These are phyloP conservation scores for Chiua virens DNA, from an alignment of 768 basidiomycete genomes.

Conservation along the genomic window DNA sequence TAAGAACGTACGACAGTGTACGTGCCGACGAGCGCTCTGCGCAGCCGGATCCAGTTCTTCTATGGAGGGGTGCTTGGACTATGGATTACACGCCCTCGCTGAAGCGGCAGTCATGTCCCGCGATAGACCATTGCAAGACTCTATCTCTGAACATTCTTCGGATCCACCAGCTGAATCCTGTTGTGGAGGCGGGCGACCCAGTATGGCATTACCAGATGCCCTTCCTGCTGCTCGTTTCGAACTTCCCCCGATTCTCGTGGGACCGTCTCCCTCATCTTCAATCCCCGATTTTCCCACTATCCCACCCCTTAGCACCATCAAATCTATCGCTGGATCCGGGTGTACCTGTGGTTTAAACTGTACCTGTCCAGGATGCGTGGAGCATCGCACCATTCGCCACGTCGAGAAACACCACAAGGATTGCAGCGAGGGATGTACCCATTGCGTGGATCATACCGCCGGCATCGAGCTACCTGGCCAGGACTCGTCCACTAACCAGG, in stretches of 20 bases:
- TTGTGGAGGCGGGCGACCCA: slow-evolving; percentile 5
- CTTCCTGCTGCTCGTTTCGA: slow-evolving; percentile 33
- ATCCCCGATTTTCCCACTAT: slow-evolving; percentile 53
- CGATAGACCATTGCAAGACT: slow-evolving; percentile 4
- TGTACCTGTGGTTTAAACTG: slow-evolving; percentile 73
- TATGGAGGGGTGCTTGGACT: background rate
- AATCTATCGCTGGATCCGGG: slow-evolving; percentile 62
- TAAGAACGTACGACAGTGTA: slow-evolving; percentile 53
- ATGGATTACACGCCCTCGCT: slow-evolving; percentile 36
- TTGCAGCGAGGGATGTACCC: slow-evolving; percentile 53
- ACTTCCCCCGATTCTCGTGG: slow-evolving; percentile 48
- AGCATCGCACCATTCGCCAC: slow-evolving; percentile 60
- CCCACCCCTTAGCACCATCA: slow-evolving; percentile 58
- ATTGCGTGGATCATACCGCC: slow-evolving; percentile 56
- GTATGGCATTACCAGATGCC: background rate
- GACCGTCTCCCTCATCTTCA: slow-evolving; percentile 17
- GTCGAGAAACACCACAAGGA: slow-evolving; percentile 37
- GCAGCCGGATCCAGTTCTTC: slow-evolving; percentile 3
- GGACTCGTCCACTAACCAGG: slow-evolving; percentile 1
- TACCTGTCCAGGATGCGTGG: slow-evolving; percentile 69
- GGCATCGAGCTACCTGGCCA: slow-evolving; percentile 45
- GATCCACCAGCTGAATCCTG: slow-evolving; percentile 21
- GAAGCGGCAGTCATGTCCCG: slow-evolving; percentile 34
- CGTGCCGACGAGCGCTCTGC: slow-evolving; percentile 35
- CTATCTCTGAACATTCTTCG: slow-evolving; percentile 4